Percentiles rank a stretch among this genome's conserved stretches.
Evolutionary conservation across 2,329 filamentous ascomycete genomes (phyloP).

Genomic region (Cercospora sojina): DNA sequence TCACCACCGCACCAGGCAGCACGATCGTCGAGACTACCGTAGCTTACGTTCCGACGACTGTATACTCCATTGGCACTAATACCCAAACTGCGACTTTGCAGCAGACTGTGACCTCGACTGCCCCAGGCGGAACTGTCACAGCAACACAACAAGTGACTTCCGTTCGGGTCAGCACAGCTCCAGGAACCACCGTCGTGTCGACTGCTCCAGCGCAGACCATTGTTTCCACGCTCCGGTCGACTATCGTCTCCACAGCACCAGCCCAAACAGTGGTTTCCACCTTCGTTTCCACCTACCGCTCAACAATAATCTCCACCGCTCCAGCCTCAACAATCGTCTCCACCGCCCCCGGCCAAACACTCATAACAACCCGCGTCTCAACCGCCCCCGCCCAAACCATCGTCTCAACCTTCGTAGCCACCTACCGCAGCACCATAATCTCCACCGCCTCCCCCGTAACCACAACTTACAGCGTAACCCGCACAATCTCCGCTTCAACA

Average conservation of each 20-base stretch:
- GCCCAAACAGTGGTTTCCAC: background rate
- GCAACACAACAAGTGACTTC: background rate
- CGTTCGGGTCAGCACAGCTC: background rate
- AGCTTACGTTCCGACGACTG: background rate
- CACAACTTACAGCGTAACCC: background rate
- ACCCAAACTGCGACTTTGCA: background rate
- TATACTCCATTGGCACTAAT: background rate
- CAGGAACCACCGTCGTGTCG: background rate
- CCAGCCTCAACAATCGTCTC: background rate
- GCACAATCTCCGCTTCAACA: background rate
- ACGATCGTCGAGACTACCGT: constrained; percentile 1
- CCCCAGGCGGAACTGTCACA: background rate
- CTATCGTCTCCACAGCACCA: background rate
- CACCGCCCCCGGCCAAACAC: background rate
- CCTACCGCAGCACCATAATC: background rate
- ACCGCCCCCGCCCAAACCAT: background rate
- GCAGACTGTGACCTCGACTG: background rate
- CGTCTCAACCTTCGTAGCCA: background rate
- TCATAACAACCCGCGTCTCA: background rate
- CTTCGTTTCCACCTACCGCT: background rate
- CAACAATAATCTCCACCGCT: background rate
- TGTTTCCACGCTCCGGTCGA: background rate
- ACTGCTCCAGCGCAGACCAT: background rate
- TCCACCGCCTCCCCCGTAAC: background rate
- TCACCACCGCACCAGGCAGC: background rate